These are phyloP conservation scores for Amaranthus hypochondriacus DNA, from an alignment of 148 eudicot genomes.

Conservation along the genomic window DNA sequence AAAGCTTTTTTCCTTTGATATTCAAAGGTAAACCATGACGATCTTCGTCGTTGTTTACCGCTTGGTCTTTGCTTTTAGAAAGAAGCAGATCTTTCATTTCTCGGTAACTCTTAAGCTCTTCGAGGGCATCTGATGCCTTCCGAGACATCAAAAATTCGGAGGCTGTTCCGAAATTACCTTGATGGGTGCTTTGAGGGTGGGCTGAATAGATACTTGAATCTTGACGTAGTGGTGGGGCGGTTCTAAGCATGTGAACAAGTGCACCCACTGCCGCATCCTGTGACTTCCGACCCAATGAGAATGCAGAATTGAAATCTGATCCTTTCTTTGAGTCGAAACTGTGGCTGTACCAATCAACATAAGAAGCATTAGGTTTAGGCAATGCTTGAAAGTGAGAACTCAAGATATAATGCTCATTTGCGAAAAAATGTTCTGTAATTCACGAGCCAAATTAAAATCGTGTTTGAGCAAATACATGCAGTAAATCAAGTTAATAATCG, in stretches of 20 bases:
- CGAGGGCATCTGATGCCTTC: conserved; percentile 78
- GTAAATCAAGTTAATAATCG: no score
- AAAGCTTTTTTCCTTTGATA: conserved; percentile 22
- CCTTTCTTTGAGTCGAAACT: conserved; percentile 47
- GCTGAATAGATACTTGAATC: conserved; percentile 61
- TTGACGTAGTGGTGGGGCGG: conserved; percentile 87
- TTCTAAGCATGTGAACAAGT: conserved; percentile 73
- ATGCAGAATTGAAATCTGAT: conserved; percentile 38
- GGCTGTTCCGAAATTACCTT: conserved; percentile 38
- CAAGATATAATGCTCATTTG: neutral
- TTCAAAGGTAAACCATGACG: conserved; percentile 13
- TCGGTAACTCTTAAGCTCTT: conserved; percentile 66
- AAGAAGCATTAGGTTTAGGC: conserved; percentile 9
- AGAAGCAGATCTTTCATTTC: conserved; percentile 72
- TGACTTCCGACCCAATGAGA: conserved; percentile 53
- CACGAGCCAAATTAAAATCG: neutral
- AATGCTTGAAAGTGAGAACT: neutral
- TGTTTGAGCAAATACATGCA: no score
- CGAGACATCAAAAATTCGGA: conserved; percentile 56
- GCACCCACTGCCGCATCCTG: conserved; percentile 90
- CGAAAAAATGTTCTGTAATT: neutral
- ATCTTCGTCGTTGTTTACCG: conserved; percentile 8
- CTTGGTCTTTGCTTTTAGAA: conserved; percentile 48
- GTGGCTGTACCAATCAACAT: conserved; percentile 38
- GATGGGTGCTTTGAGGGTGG: conserved; percentile 37